Percentiles rank a stretch among this genome's conserved stretches.
phyloP scores from a whole-genome alignment of 2,329 filamentous ascomycete genomes.

The Hymenoscyphus linearis region DNA sequence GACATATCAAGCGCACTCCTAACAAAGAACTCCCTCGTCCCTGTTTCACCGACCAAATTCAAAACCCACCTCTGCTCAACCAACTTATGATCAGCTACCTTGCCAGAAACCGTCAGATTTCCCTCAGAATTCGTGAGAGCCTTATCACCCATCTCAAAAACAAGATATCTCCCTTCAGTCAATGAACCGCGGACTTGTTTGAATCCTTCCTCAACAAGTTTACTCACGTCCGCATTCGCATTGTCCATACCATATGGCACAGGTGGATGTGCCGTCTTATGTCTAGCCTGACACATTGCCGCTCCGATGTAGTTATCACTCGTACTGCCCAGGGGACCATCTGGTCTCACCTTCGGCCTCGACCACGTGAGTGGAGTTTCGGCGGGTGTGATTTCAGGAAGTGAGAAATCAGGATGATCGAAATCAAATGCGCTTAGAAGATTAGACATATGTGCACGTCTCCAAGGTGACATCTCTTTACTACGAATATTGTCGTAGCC shows the following conservation, averaged over 20 bases:
- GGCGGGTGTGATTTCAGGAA: slow-evolving; percentile 41
- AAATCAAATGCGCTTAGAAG: slow-evolving; percentile 43
- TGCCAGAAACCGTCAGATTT: slow-evolving; percentile 19
- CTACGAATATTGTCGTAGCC: slow-evolving; percentile 34
- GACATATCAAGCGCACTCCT: slow-evolving; percentile 36
- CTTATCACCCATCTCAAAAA: slow-evolving; percentile 40
- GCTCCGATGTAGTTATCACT: slow-evolving; percentile 42
- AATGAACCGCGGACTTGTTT: slow-evolving; percentile 46
- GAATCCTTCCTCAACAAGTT: slow-evolving; percentile 45
- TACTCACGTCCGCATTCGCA: slow-evolving; percentile 34
- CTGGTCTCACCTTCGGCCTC: neutral
- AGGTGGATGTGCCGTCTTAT: slow-evolving; percentile 35
- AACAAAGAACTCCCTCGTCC: slow-evolving; percentile 32
- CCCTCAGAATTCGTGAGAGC: slow-evolving; percentile 35
- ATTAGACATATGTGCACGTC: slow-evolving; percentile 42
- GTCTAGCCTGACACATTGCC: slow-evolving; percentile 38
- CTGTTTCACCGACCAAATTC: slow-evolving; percentile 34
- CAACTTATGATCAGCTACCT: slow-evolving; percentile 34
- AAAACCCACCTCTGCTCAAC: slow-evolving; percentile 45
- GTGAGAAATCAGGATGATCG: slow-evolving; percentile 39
- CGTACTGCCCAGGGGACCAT: slow-evolving; percentile 8
- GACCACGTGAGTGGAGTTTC: slow-evolving; percentile 2
- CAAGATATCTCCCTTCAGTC: slow-evolving; percentile 51
- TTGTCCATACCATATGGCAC: slow-evolving; percentile 40
- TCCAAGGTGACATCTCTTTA: slow-evolving; percentile 40